Conservation (phyloP, 2,329 filamentous ascomycete genomes). For the Aquanectria penicillioides region DNA sequence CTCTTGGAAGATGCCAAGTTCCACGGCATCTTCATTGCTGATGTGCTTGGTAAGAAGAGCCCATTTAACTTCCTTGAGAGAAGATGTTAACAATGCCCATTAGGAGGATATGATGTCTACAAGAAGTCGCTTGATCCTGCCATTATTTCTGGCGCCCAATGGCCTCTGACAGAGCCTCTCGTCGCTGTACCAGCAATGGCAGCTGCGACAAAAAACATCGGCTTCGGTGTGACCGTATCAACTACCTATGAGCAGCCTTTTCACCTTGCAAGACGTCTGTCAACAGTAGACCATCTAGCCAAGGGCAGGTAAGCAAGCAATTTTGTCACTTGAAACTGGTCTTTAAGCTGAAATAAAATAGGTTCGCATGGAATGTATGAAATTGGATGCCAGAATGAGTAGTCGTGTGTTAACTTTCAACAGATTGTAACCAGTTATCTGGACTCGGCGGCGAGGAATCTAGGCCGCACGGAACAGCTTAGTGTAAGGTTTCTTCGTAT, state of each 20-base stretch:
- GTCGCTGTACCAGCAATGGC: slow-evolving; percentile 75
- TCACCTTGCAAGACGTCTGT: slow-evolving; percentile 71
- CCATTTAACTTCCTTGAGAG: accelerated
- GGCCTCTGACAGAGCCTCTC: slow-evolving; percentile 76
- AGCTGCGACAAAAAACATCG: slow-evolving; percentile 73
- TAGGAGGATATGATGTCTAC: slow-evolving; percentile 76
- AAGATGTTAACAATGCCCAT: background rate
- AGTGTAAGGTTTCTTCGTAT: slow-evolving; percentile 21
- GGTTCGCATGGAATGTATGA: slow-evolving; percentile 65
- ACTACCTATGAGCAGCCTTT: slow-evolving; percentile 79
- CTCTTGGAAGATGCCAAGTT: slow-evolving; percentile 70
- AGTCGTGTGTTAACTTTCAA: slow-evolving; percentile 39
- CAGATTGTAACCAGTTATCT: slow-evolving; percentile 76
- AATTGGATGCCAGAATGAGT: accelerated
- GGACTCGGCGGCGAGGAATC: slow-evolving; percentile 74
- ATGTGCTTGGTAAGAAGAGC: slow-evolving; percentile 62
- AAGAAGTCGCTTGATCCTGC: slow-evolving; percentile 69
- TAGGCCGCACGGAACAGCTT: slow-evolving; percentile 67
- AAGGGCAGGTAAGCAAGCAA: slow-evolving; percentile 60
- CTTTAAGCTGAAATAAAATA: slow-evolving; percentile 34
- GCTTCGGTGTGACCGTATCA: slow-evolving; percentile 75
- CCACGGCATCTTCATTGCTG: slow-evolving; percentile 74
- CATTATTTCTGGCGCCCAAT: slow-evolving; percentile 72
- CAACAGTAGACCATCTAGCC: slow-evolving; percentile 74
- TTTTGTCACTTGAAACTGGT: accelerated